Base-by-base conservation (phyloP, 2,329 filamentous ascomycete genomes). In the Trichoderma arundinaceum region DNA sequence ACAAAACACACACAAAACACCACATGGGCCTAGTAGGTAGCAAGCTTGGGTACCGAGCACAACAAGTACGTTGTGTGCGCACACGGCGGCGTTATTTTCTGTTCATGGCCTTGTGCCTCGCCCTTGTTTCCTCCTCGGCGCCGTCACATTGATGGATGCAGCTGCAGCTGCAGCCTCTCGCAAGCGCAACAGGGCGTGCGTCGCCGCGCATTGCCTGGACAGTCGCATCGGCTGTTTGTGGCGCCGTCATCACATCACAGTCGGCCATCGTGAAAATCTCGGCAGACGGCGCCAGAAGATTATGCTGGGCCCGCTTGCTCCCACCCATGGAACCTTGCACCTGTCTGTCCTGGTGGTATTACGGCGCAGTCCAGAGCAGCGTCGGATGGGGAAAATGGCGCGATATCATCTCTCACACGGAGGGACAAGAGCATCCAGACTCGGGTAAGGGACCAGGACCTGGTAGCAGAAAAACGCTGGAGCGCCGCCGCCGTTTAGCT, bases 351-450 rank as follows among this genome's bases (percentile, higher is more conserved):
- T n/a, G n/a, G n/a, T n/a, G n/a, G n/a, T n/a, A n/a, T n/a, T n/a
- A n/a, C n/a, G 17, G 52, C 12, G 41, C 44, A 48, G 7, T 35
- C 17, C 43, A 32, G 10, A 28, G 56, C 56, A 48, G 44, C 46
- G 57, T 17, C 46, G 56, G 57, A 49, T n/a, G 19, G 35, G 35
- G 48, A 43, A 59, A 61, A 61, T 61, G 58, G 48, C 58, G 58
- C 58, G 58, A 43, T 10, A 41, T 51, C 58, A 43, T 35, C 46
- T 43, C 22, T 43, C 46, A n/a, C 58, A n/a, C 58, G 33, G 33
- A 39, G 12, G 22, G 22, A 46, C 8, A 41, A 52, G 10, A 39
- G 22, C 46, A 43, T 61, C 58, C 38, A 61, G 57, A 49, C 57
- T 49, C 43, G 48, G 46, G n/a, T 49, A 39, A 38, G 44, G 49